These are phyloP conservation scores for Pythium rishiriense DNA, from an alignment of 352 stramenopile species.

Conservation along the genomic window DNA sequence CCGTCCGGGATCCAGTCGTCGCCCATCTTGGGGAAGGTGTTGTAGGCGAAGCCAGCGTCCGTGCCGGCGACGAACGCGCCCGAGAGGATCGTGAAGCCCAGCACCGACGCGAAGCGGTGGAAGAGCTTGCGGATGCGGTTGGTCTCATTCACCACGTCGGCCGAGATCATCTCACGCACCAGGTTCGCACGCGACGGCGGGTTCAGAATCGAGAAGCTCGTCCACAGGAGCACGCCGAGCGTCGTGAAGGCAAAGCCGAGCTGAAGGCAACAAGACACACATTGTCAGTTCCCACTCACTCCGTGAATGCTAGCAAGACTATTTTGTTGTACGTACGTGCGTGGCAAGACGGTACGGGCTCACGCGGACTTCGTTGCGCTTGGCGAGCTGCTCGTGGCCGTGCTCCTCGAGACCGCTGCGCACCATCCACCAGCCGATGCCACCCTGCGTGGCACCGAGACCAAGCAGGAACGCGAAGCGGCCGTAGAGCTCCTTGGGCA, in stretches of 20 bases:
- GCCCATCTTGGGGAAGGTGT: constrained; percentile 97
- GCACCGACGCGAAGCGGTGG: constrained; percentile 52
- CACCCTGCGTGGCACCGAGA: constrained; percentile 68
- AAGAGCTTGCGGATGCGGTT: constrained; percentile 67
- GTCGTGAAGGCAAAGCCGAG: constrained; percentile 97
- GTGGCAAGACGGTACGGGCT: constrained; percentile 96
- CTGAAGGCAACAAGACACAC: constrained; percentile 23
- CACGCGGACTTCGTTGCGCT: constrained; percentile 96
- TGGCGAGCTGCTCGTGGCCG: constrained; percentile 67
- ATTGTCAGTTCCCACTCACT: background rate
- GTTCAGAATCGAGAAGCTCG: constrained; percentile 88
- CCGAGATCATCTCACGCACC: constrained; percentile 77
- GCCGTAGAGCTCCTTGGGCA: constrained; percentile 71
- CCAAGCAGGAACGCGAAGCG: constrained; percentile 66
- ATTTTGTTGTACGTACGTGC: constrained; percentile 57
- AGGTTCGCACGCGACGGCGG: constrained; percentile 65
- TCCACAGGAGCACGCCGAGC: constrained; percentile 95
- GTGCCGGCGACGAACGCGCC: constrained; percentile 98
- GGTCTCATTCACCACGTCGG: constrained; percentile 71
- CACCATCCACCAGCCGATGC: constrained; percentile 99
- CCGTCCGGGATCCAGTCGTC: constrained; percentile 94
- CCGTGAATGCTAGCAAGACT: background rate
- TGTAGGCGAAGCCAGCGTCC: constrained; percentile 97
- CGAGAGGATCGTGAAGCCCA: constrained; percentile 85
- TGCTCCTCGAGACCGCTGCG: constrained; percentile 97